Conservation (phyloP, 257 asterid genomes). For the Nicotiana undulata region DNA sequence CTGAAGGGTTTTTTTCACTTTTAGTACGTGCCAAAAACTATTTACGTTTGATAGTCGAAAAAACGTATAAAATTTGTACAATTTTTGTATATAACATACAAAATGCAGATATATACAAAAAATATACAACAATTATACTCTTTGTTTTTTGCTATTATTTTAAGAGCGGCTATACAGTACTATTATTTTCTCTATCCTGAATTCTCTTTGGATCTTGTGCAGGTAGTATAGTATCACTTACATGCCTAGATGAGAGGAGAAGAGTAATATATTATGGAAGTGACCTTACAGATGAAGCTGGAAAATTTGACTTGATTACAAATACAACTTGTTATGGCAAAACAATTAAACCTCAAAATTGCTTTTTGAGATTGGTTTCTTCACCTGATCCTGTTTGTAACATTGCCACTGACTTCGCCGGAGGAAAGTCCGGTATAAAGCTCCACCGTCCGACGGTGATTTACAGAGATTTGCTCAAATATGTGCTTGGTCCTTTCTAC, state of each 20-base stretch:
- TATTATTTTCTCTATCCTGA: background rate
- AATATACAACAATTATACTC: too few species aligned
- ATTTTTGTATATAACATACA: too few species aligned
- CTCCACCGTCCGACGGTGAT: conserved; percentile 54
- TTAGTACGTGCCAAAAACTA: too few species aligned
- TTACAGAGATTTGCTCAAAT: conserved; percentile 55
- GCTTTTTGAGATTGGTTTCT: conserved; percentile 68
- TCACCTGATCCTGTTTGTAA: conserved; percentile 84
- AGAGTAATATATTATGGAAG: conserved; percentile 66
- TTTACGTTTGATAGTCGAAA: too few species aligned
- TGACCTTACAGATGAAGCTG: conserved; percentile 58
- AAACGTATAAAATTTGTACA: too few species aligned
- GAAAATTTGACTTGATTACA: conserved; percentile 44
- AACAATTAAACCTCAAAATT: conserved; percentile 37
- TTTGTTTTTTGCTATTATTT: too few species aligned
- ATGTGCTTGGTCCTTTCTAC: conserved; percentile 56
- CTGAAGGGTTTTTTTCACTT: too few species aligned
- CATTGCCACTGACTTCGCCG: conserved; percentile 68
- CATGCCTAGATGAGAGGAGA: conserved; percentile 61
- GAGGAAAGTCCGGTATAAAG: conserved; percentile 66
- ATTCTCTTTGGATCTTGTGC: background rate
- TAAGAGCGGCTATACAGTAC: too few species aligned
- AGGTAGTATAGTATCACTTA: conserved; percentile 72
- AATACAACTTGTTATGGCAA: conserved; percentile 40
- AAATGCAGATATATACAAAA: too few species aligned